Base-by-base conservation (phyloP, 805 yeast species). In the Nakazawaea peltata region DNA sequence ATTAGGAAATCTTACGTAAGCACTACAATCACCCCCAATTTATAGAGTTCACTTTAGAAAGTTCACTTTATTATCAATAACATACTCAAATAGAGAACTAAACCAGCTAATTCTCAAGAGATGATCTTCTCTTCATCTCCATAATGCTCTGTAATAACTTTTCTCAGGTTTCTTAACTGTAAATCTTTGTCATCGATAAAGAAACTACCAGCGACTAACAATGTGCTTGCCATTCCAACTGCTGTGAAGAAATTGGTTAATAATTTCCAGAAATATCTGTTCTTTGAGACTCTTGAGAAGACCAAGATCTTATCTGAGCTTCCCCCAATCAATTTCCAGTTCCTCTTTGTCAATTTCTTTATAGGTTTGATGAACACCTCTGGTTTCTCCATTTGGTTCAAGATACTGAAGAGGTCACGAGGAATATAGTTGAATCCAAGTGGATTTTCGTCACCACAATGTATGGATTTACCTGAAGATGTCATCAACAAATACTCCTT, bases 301-400 rank as follows among this genome's bases (percentile, higher is more conserved):
- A 71, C 58, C 17, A 71, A 44, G 8, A 68, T 39, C 26, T 42
- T 46, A 3, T 53, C 51, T 4, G 54, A 55, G 22, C 71, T 69
- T 19, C 73, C 66, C 4, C 77, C 83, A 23, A 74, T 56, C n/a
- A 77, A 58, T 37, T 54, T 61, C 81, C 81, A 79, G 10, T 63
- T 63, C 16, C 53, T 49, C 17, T 50, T 54, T 36, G 72, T 70
- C 28, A 76, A 55, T 40, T 53, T 61, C 32, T 58, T 61, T 7
- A 77, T 53, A 6, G 46, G 40, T 14, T 56, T 54, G 31, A 62
- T 49, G 19, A 59, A 57, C 12, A 43, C 33, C 17, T 54, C 59
- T 28, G 67, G 56, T 10, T 64, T 61, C 23, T 65, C 61, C 5
- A 74, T 49, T 10, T 52, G 54, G 18, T 55, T 54, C 32, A 70